Percentiles rank a stretch among this genome's conserved stretches.
These are phyloP conservation scores for Moringa oleifera DNA, from an alignment of 345 rosid species.

Conservation along the genomic window DNA sequence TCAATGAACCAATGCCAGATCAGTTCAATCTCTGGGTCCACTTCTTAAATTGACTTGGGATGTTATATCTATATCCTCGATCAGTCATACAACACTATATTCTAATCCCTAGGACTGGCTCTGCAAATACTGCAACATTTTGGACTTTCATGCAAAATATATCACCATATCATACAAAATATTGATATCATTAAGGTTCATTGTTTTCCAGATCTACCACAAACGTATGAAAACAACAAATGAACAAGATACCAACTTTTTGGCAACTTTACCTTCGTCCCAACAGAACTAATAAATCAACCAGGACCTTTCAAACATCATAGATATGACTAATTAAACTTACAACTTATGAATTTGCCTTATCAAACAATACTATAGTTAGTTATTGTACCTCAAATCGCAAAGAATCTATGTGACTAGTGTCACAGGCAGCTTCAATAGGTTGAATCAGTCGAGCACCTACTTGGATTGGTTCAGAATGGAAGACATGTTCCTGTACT, in stretches of 20 bases:
- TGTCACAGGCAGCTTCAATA: constrained; percentile 28
- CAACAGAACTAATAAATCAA: neutral
- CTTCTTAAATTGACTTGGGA: too few species aligned
- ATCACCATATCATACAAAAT: too few species aligned
- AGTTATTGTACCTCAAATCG: constrained; percentile 70
- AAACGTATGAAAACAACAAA: neutral
- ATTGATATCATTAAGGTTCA: too few species aligned
- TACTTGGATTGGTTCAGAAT: constrained; percentile 15
- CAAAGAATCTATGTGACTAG: constrained; percentile 36
- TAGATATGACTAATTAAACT: neutral
- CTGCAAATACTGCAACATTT: too few species aligned
- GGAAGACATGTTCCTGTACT: constrained; percentile 12
- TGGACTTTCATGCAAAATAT: too few species aligned
- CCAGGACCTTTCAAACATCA: neutral
- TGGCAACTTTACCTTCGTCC: neutral
- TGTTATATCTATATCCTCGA: too few species aligned
- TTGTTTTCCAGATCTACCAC: too few species aligned
- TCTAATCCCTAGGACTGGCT: too few species aligned
- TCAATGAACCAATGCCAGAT: too few species aligned
- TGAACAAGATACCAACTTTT: neutral
- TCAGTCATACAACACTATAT: too few species aligned
- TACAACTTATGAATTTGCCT: too few species aligned
- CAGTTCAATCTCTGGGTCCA: too few species aligned
- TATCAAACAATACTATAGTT: neutral
- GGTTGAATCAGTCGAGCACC: constrained; percentile 27